Conservation (phyloP, 768 basidiomycete genomes). For the Boletus eberwhitei region DNA sequence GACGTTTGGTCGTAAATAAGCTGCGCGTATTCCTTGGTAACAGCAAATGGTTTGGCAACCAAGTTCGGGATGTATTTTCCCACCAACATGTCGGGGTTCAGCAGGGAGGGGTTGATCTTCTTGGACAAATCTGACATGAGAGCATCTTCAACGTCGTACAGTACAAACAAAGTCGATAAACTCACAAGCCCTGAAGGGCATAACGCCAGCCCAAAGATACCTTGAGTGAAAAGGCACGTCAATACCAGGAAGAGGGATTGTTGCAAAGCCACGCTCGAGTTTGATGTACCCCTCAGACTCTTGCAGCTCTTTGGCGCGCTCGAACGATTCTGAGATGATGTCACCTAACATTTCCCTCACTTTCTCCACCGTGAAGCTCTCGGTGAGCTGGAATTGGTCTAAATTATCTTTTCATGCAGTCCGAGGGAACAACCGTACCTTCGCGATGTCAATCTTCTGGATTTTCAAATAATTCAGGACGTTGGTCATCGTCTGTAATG, state of each 20-base stretch:
- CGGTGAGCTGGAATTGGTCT: constrained; percentile 60
- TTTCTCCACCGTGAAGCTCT: constrained; percentile 84
- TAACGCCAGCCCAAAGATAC: constrained; percentile 97
- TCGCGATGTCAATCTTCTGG: constrained; percentile 90
- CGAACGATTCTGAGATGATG: constrained; percentile 81
- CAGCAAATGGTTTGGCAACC: constrained; percentile 82
- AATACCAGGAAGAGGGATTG: constrained; percentile 92
- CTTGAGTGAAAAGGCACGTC: constrained; percentile 99
- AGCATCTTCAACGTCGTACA: neutral
- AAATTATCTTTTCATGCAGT: neutral
- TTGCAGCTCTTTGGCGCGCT: constrained; percentile 74
- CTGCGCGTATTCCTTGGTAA: constrained; percentile 85
- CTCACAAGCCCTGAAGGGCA: constrained; percentile 96
- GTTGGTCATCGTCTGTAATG: constrained; percentile 91
- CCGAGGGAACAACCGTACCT: constrained; percentile 43
- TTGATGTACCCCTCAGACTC: constrained; percentile 84
- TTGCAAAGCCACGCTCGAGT: constrained; percentile 95
- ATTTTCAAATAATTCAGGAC: constrained; percentile 95
- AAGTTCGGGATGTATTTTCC: constrained; percentile 98
- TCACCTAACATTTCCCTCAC: constrained; percentile 95
- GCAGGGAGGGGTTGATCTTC: constrained; percentile 89
- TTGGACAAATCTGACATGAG: constrained; percentile 77
- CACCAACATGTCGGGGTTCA: constrained; percentile 92
- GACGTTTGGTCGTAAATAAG: constrained; percentile 95
- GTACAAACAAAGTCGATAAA: constrained; percentile 15